phyloP scores from a whole-genome alignment of 2,329 filamentous ascomycete species.

The Sclerotinia glacialis region DNA sequence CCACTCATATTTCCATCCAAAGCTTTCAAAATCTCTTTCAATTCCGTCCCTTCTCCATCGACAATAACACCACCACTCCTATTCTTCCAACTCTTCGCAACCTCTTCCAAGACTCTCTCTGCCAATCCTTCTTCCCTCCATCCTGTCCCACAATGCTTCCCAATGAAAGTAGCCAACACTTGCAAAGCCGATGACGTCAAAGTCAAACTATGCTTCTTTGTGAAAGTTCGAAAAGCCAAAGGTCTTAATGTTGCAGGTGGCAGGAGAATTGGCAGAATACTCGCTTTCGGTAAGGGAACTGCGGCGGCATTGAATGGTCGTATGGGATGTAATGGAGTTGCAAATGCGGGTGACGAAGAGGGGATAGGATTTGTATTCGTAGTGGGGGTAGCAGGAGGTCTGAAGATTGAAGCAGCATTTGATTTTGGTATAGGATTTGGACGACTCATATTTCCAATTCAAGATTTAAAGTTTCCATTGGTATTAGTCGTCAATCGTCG shows the following conservation, averaged over 20 bases:
- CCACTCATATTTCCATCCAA: slow-evolving; percentile 86
- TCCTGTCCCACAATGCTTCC: slow-evolving; percentile 88
- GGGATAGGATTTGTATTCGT: slow-evolving; percentile 59
- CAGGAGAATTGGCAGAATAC: slow-evolving; percentile 81
- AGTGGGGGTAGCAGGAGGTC: slow-evolving; percentile 32
- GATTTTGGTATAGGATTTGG: slow-evolving; percentile 30
- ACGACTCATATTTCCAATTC: slow-evolving; percentile 32
- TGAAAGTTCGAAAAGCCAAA: slow-evolving; percentile 91
- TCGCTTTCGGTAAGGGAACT: slow-evolving; percentile 34
- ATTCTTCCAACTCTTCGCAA: slow-evolving; percentile 88
- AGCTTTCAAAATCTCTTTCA: slow-evolving; percentile 79
- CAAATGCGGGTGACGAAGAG: slow-evolving; percentile 88
- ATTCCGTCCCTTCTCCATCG: slow-evolving; percentile 70
- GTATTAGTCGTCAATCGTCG: not conserved
- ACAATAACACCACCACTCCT: slow-evolving; percentile 87
- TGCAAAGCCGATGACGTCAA: slow-evolving; percentile 84
- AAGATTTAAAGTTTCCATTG: not conserved
- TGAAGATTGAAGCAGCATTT: slow-evolving; percentile 36
- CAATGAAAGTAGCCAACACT: slow-evolving; percentile 83
- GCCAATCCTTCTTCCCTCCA: slow-evolving; percentile 95
- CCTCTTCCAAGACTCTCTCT: slow-evolving; percentile 87
- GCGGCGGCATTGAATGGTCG: slow-evolving; percentile 51
- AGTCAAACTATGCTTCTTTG: slow-evolving; percentile 94
- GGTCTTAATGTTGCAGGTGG: slow-evolving; percentile 84
- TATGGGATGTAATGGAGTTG: slow-evolving; percentile 78